Conservation (phyloP, 2,329 filamentous ascomycete genomes). For the Epichloe aotearoae region DNA sequence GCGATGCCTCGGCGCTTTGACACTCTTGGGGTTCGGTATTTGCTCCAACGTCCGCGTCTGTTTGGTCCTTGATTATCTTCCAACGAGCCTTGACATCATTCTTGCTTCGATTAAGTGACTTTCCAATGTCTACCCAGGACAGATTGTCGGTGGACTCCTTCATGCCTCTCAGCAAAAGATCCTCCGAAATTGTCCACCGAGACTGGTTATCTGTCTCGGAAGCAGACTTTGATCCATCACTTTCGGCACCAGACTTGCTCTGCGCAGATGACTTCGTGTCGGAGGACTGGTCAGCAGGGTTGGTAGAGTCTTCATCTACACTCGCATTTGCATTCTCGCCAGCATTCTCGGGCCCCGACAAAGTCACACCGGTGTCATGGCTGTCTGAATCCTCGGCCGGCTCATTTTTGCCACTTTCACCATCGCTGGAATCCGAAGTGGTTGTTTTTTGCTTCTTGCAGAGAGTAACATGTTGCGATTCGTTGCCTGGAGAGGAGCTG, state of each 20-base stretch:
- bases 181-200: constrained; percentile 23
- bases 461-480: not conserved
- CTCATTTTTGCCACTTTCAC: not conserved
- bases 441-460: not conserved
- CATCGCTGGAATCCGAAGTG: not conserved
- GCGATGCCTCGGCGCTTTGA: not conserved
- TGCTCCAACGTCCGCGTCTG: not conserved
- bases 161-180: constrained; percentile 21
- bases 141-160: constrained; percentile 15
- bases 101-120: constrained; percentile 15
- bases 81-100: constrained; percentile 20
- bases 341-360: no score
- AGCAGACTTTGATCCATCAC: not conserved
- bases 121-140: constrained; percentile 19
- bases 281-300: no score
- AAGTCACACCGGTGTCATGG: no score
- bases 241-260: not conserved
- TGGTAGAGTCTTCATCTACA: no score
- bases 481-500: not conserved
- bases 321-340: no score
- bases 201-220: not conserved
- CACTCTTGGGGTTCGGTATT: no score
- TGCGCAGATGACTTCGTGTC: no score
- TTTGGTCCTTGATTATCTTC: constrained; percentile 17
- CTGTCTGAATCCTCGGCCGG: not conserved